phyloP scores from a whole-genome alignment of 495 filamentous ascomycete species.

The Margaritispora aquatica region DNA sequence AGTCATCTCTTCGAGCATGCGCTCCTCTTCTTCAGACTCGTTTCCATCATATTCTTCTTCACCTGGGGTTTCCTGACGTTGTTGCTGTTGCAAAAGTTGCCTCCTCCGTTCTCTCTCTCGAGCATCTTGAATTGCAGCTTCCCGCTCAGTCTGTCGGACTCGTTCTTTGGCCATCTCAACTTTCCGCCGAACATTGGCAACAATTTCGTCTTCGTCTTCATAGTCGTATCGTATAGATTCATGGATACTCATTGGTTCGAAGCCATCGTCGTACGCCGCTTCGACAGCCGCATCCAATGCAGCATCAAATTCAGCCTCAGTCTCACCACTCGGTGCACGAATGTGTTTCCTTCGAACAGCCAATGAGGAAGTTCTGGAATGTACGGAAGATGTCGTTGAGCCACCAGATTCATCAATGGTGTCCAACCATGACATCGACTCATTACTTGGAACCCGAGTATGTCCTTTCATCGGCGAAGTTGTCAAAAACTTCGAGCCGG shows the following conservation, averaged over 20 bases:
- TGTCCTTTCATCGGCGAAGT: slow-evolving; percentile 32
- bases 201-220: slow-evolving; percentile 36
- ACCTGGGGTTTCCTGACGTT: slow-evolving; percentile 25
- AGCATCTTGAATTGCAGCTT: slow-evolving; percentile 47
- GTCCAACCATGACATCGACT: slow-evolving; percentile 89
- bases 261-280: slow-evolving; percentile 90
- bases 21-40: slow-evolving; percentile 86
- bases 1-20: slow-evolving; percentile 89
- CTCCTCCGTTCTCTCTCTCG: slow-evolving; percentile 28
- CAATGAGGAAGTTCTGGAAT: slow-evolving; percentile 68
- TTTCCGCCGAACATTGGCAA: slow-evolving; percentile 57
- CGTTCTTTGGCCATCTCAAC: slow-evolving; percentile 75
- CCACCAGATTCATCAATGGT: slow-evolving; percentile 93
- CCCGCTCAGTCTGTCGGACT: slow-evolving; percentile 70
- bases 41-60: slow-evolving; percentile 54
- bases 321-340: slow-evolving; percentile 61
- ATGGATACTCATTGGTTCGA: slow-evolving; percentile 62
- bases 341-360: slow-evolving; percentile 60
- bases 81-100: slow-evolving; percentile 27
- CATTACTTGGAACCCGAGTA: slow-evolving; percentile 55
- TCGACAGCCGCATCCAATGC: slow-evolving; percentile 94
- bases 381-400: slow-evolving; percentile 73
- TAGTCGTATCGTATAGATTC: slow-evolving; percentile 30
- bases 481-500: slow-evolving; percentile 17
- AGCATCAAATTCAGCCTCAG: slow-evolving; percentile 90